Base-by-base conservation (phyloP, 2,329 filamentous ascomycete genomes). In the Zymoseptoria crescenta region DNA sequence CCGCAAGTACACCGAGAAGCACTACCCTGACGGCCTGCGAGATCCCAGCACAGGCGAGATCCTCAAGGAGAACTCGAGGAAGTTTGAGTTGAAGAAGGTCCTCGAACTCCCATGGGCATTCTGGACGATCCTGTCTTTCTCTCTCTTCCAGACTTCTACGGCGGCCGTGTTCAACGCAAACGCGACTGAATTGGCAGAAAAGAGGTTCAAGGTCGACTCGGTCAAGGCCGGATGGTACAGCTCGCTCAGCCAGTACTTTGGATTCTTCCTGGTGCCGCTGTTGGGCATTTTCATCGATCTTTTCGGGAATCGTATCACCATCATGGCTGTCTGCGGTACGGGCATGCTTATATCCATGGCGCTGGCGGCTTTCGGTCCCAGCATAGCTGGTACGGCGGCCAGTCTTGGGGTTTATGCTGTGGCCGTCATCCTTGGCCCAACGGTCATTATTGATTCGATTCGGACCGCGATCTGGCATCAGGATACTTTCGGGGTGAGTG, bases 201-300 rank as follows among this genome's bases (percentile, higher is more conserved):
- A 84, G 65, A 76, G 83, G 1, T 85, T 86, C 69, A 73, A 81
- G 7, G 76, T 81, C n/a, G 75, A 75, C 8, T 73, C 80, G 0
- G 75, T 85, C 35, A 79, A 72, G 1, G 84, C 83, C 0, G 83
- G 83, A 0, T 86, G 83, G 83, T 86, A 86, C 62, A 80, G 80
- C 1, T 74, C 82, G 10, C 74, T 81, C 57, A 73, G 79, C 0
- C 81, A 85, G 61, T 85, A 86, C 64, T 71, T 77, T 4, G 76
- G 77, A 0, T 86, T 85, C 70, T 84, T 86, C 67, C 67, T 86
- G 0, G 81, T 85, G 0, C 82, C 83, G 0, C 68, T 79, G 0
- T 62, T 85, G 2, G 83, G 82, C 0, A 68, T 83, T 0, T 82
- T 84, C 58, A 75, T 85, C 20, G 83, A 86, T 63, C 35, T 84